A percentile compares a stretch with the other conserved stretches of the same genome.
These are phyloP conservation scores for Penicillium sp. DNA, from an alignment of 2,329 filamentous ascomycete species.

Conservation along the genomic window DNA sequence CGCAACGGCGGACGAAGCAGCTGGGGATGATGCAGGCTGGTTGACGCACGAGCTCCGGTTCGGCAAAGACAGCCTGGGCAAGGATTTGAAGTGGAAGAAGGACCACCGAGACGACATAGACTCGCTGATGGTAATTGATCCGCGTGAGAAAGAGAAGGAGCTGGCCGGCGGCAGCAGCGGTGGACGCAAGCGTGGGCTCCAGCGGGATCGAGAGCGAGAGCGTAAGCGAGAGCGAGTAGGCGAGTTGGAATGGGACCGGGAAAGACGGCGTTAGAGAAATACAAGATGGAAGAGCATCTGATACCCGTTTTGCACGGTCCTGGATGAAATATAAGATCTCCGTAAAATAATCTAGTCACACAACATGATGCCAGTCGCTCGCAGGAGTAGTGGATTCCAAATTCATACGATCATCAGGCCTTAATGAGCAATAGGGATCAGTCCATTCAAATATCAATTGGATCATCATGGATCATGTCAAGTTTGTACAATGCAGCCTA, in stretches of 20 bases:
- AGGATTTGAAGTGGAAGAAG: slow-evolving; percentile 83
- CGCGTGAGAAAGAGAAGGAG: slow-evolving; percentile 73
- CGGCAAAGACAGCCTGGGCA: slow-evolving; percentile 83
- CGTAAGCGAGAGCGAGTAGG: slow-evolving; percentile 34
- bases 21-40: slow-evolving; percentile 64
- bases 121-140: slow-evolving; percentile 83
- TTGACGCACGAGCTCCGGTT: slow-evolving; percentile 83
- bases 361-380: not conserved
- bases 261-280: slow-evolving; percentile 10
- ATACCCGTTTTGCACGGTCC: no score
- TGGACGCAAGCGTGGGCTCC: slow-evolving; percentile 56
- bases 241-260: slow-evolving; percentile 39
- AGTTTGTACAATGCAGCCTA: not conserved
- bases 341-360: no score
- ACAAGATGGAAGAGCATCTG: no score
- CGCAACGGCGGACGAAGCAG: slow-evolving; percentile 49
- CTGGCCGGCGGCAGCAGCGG: slow-evolving; percentile 59
- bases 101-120: slow-evolving; percentile 78
- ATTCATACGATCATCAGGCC: not conserved
- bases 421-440: no score
- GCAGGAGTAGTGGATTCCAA: not conserved
- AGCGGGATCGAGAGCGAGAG: slow-evolving; percentile 40
- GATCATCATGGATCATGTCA: slow-evolving; percentile 1
- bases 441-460: no score
- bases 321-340: no score